Evolutionary conservation across 1,284 basidiomycete genomes (phyloP).

Genomic region (Phellinidium pouzarii): DNA sequence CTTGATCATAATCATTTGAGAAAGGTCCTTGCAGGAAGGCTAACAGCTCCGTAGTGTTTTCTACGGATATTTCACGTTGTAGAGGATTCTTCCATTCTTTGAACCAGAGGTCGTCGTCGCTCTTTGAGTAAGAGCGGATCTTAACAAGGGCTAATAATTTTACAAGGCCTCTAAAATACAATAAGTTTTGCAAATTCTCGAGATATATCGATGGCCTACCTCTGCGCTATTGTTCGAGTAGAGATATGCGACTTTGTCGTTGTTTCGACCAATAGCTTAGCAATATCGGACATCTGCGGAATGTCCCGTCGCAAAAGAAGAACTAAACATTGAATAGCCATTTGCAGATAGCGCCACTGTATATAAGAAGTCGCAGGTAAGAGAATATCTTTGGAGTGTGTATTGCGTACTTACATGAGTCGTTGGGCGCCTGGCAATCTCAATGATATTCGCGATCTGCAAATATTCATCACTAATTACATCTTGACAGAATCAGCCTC

Average conservation of each 20-base stretch:
- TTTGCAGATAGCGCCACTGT: conserved; percentile 88
- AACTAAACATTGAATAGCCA: conserved; percentile 67
- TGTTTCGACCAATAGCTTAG: conserved; percentile 64
- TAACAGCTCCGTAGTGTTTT: conserved; percentile 43
- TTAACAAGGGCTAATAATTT: conserved; percentile 77
- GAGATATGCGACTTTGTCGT: conserved; percentile 75
- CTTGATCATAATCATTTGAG: not conserved
- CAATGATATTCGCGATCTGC: conserved; percentile 60
- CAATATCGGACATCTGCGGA: conserved; percentile 55
- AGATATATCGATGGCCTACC: conserved; percentile 37
- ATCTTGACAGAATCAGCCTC: not conserved
- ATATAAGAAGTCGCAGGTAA: conserved; percentile 12
- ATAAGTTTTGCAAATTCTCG: conserved; percentile 19
- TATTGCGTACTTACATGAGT: conserved; percentile 55
- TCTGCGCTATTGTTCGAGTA: conserved; percentile 68
- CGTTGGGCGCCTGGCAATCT: conserved; percentile 54
- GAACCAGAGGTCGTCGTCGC: conserved; percentile 68
- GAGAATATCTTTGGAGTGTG: not conserved
- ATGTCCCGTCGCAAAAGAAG: conserved; percentile 73
- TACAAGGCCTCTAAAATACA: conserved; percentile 53
- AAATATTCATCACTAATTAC: conserved; percentile 17
- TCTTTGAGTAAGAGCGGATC: conserved; percentile 73
- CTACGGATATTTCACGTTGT: conserved; percentile 45
- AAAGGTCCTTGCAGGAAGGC: conserved; percentile 37
- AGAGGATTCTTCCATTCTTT: conserved; percentile 79